These are phyloP conservation scores for Venturia oleaginea DNA, from an alignment of 2,329 filamentous ascomycete genomes.

Conservation along the genomic window DNA sequence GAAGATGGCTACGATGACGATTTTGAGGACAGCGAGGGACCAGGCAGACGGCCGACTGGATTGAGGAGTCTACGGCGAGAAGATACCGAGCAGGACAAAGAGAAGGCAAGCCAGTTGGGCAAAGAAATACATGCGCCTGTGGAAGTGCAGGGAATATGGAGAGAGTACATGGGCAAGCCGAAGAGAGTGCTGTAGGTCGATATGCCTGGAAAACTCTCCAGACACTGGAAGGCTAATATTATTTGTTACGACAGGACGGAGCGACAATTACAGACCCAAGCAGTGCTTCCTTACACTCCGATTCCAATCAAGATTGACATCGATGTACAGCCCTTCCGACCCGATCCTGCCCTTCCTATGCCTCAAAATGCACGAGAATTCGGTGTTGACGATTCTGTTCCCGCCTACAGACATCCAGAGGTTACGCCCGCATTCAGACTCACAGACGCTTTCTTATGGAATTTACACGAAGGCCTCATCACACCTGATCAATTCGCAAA, in stretches of 20 bases:
- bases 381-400: conserved; percentile 60
- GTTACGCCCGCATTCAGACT: conserved; percentile 75
- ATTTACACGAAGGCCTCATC: conserved; percentile 85
- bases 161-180: conserved; percentile 86
- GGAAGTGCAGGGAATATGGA: conserved; percentile 80
- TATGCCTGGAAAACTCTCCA: not conserved
- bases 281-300: conserved; percentile 74
- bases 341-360: conserved; percentile 54
- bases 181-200: conserved; percentile 40
- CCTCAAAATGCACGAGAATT: conserved; percentile 49
- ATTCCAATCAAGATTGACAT: conserved; percentile 96
- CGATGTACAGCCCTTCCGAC: conserved; percentile 72
- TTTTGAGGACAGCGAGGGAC: conserved; percentile 64
- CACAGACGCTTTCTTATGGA: conserved; percentile 96
- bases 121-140: conserved; percentile 75
- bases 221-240: conserved; percentile 8
- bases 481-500: conserved; percentile 96
- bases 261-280: conserved; percentile 54
- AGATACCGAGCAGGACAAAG: conserved; percentile 56
- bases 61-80: conserved; percentile 74
- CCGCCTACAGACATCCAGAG: conserved; percentile 73
- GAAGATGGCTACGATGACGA: conserved; percentile 90
- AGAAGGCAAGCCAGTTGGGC: conserved; percentile 66
- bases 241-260: conserved; percentile 37
- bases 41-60: conserved; percentile 58